Conservation (phyloP, 257 asterid species). For the Eucommia ulmoides region DNA sequence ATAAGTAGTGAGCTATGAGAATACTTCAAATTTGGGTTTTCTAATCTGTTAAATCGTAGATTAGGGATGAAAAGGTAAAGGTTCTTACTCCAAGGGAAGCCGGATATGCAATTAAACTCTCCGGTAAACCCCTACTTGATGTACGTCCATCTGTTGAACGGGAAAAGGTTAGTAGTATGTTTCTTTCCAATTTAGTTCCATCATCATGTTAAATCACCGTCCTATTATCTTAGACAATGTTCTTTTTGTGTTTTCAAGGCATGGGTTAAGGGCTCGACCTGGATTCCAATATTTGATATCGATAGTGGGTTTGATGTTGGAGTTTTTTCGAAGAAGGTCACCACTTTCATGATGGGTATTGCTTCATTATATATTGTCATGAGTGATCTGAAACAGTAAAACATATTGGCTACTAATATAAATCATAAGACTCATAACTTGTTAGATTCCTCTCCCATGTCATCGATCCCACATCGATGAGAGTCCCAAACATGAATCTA, state of each 20-base stretch:
- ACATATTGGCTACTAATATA: too few species aligned
- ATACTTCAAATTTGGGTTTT: too few species aligned
- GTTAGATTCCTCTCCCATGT: too few species aligned
- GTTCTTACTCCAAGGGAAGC: slow-evolving; percentile 86
- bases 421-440: too few species aligned
- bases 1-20: too few species aligned
- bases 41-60: slow-evolving; percentile 24
- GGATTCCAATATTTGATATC: slow-evolving; percentile 86
- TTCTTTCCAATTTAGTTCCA: not conserved
- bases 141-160: slow-evolving; percentile 87
- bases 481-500: not conserved
- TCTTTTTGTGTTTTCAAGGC: slow-evolving; percentile 74
- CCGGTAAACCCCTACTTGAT: slow-evolving; percentile 69
- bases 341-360: slow-evolving; percentile 79
- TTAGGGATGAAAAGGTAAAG: slow-evolving; percentile 84
- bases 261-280: slow-evolving; percentile 81
- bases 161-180: slow-evolving; percentile 57
- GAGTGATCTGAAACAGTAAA: too few species aligned
- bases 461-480: too few species aligned
- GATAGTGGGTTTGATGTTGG: slow-evolving; percentile 56
- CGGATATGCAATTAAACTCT: slow-evolving; percentile 91
- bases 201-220: not conserved
- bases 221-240: too few species aligned
- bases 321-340: slow-evolving; percentile 52
- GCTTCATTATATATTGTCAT: not conserved